Base-by-base conservation (phyloP, 352 stramenopile genomes). In the Pythium oligandrum region DNA sequence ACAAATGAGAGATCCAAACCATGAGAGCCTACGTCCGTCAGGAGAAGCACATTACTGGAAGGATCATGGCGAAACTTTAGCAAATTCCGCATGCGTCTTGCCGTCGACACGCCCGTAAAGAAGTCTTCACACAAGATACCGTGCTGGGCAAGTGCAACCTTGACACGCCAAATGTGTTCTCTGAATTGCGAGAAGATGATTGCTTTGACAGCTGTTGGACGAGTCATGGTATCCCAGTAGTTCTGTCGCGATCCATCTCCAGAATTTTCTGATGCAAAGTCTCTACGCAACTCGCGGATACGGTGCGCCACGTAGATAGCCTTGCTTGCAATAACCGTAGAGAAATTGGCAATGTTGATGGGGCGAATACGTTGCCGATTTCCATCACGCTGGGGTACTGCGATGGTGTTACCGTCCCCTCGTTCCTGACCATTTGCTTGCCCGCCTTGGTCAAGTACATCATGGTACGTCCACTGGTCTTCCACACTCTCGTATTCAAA, bases 1-100 rank as follows among this genome's bases (percentile, higher is more conserved):
- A 98, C 93, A 73, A 99, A 99, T 40, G 88, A 98, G 8, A 99
- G 70, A 59, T 99, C 95, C 45, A 99, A 80, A 9, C 97, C 97
- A 51, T 97, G 86, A 17, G 83, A 96, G 1, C 96, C 97, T 55
- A 98, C 87, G 40, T 97, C 96, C 0, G 78, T 92, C 30, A 99
- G 68, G 8, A 99, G 69, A 43, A 99, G 78, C 12, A 98, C 86
- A 49, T 96, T 96, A 36, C 88, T 69, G 44, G 83, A 68, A 11
- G 77, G 68, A 59, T 91, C 64, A 17, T 75, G 61, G 35, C 68
- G 65, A 52, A 95, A 95, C 30, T 56, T 55, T 31, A 70, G 55
- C 3, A 94, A 52, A 6, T 83, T 54, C 31, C 78, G 58, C 70
- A 86, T 85, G 17, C 83, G 81, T 34, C 52, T 39, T 46, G 66